phyloP scores from a whole-genome alignment of 2,329 filamentous ascomycete genomes.

The Pseudocercospora cruenta region DNA sequence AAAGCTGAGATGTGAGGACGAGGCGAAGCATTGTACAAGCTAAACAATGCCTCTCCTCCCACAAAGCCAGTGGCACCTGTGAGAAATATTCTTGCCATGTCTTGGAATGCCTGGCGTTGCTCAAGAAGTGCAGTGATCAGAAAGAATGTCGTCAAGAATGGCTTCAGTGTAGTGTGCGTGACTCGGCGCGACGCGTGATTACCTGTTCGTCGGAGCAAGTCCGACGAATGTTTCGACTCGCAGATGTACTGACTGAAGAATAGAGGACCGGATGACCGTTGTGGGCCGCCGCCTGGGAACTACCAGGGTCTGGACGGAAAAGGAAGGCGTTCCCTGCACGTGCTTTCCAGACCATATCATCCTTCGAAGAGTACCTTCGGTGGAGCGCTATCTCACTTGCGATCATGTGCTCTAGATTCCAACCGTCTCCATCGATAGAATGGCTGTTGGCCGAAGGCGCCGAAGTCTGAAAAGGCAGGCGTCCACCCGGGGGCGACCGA shows the following conservation, averaged over 20 bases:
- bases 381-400: background rate
- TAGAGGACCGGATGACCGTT: background rate
- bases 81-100: background rate
- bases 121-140: background rate
- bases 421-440: background rate
- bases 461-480: background rate
- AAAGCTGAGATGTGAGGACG: background rate
- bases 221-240: too few relatives aligned
- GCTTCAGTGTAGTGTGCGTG: too few relatives aligned
- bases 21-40: background rate
- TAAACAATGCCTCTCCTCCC: constrained; percentile 14
- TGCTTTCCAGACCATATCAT: background rate
- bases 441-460: background rate
- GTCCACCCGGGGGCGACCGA: background rate
- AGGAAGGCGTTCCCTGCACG: background rate
- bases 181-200: too few relatives aligned
- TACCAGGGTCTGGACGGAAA: background rate
- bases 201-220: too few relatives aligned
- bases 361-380: background rate
- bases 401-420: too few relatives aligned
- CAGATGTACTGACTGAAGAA: background rate
- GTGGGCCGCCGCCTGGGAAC: too few relatives aligned
- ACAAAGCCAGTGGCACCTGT: constrained; percentile 19
- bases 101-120: background rate
- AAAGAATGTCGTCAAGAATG: too few relatives aligned